Evolutionary conservation across 1,284 basidiomycete species (phyloP), one percentile per base, ranked within the genome.

Genomic region (Athelia sp.): DNA sequence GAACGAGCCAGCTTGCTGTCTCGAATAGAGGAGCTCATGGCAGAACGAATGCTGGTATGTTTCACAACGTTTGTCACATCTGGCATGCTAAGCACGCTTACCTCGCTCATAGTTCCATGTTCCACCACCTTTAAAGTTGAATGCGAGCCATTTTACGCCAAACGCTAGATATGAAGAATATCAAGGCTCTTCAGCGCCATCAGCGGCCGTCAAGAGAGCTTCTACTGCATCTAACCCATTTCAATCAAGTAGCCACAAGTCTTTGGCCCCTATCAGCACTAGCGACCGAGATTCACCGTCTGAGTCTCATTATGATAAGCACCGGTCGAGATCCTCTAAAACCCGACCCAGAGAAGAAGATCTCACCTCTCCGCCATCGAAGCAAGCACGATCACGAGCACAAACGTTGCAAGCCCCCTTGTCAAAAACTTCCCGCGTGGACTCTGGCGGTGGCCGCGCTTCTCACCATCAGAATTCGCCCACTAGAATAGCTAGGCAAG

Each of bases 1-100:
- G 68, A 71, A 46, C 62, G 69, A 18, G 50, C 54, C 15, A 54
- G 65, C 14, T 51, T 72, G 15, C 62, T 64, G 3, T 54, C 58
- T 1, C 59, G 67, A 3, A 53, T 69, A 14, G 66, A 68, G 32
- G 63, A 69, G 45, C 52, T 68, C 18, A 54, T 66, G 19, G 56
- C 62, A 1, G 62, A 66, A 23, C 65, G 66, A 46, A 50, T 65
- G 26, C 54, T 59, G 32, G 55, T 55, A 21, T 18, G 53, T 51
- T 13, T 32, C n/a, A 40, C 19, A n/a, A 4, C 36, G 8, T 22
- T 44, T 23, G 13, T 11, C 40, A 43, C 21, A 13, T 43, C 40
- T 11, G 19, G 13, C 14, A 11, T 18, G 15, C 21, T n/a, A 44
- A 4, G 4, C 6, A 23, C 43, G 43, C 43, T 40, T 40, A 44